These are phyloP conservation scores for Aurifilum marmelostoma DNA, from an alignment of 2,329 filamentous ascomycete genomes.

Conservation along the genomic window DNA sequence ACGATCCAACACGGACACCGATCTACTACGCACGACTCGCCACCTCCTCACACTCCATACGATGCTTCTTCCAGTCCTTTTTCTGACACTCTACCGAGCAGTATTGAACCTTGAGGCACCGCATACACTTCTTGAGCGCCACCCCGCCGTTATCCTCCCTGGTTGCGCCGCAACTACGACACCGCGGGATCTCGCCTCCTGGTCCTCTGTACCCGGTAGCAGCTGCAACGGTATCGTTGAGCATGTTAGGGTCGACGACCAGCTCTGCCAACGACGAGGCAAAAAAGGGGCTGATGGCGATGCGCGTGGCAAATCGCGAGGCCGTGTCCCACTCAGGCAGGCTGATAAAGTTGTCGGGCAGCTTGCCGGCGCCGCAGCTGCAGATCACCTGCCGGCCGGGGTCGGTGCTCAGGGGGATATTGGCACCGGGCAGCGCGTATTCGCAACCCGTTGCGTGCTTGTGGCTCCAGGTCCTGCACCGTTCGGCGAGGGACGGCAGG, in stretches of 20 bases:
- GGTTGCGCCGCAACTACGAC: constrained; percentile 43
- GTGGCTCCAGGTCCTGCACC: constrained; percentile 54
- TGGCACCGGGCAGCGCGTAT: constrained; percentile 42
- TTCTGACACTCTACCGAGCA: constrained; percentile 58
- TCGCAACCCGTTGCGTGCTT: constrained; percentile 42
- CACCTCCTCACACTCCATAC: constrained; percentile 43
- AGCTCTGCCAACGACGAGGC: constrained; percentile 49
- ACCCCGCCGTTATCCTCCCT: constrained; percentile 37
- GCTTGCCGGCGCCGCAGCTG: constrained; percentile 47
- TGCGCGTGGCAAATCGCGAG: constrained; percentile 51
- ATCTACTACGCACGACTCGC: neutral
- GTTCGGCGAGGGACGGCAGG: constrained; percentile 50
- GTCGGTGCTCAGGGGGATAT: constrained; percentile 45
- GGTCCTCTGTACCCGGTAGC: neutral
- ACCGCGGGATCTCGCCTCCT: constrained; percentile 30
- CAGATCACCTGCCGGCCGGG: constrained; percentile 46
- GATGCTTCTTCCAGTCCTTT: constrained; percentile 57
- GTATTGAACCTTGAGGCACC: constrained; percentile 51
- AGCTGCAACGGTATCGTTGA: neutral
- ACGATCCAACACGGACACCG: constrained; percentile 69
- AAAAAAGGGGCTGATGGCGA: constrained; percentile 61
- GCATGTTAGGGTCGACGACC: constrained; percentile 4
- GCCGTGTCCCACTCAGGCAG: constrained; percentile 50
- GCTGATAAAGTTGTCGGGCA: constrained; percentile 45
- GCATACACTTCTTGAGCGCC: constrained; percentile 47